Evolutionary conservation across 2,329 filamentous ascomycete species (phyloP).

Genomic region (Fusarium vanettenii): DNA sequence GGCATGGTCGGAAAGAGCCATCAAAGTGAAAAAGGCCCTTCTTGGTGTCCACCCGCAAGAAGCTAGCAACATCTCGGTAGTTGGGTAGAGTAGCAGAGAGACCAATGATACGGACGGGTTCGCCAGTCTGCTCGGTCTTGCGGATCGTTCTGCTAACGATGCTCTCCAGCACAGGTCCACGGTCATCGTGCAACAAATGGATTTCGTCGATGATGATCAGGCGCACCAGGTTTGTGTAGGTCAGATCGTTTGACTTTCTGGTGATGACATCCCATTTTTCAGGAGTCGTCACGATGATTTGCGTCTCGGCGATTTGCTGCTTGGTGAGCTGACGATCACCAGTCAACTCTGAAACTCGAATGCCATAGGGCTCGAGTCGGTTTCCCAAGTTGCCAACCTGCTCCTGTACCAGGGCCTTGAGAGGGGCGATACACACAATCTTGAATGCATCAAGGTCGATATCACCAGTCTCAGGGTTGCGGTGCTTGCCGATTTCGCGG

Average conservation of each 20-base stretch:
- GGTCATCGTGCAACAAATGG: conserved; percentile 95
- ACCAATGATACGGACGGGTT: conserved; percentile 90
- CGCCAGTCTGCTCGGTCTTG: conserved; percentile 92
- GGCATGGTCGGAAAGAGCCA: conserved; percentile 91
- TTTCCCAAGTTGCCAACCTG: conserved; percentile 98
- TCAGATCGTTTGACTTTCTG: conserved; percentile 94
- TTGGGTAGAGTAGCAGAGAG: conserved; percentile 96
- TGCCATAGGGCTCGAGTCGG: conserved; percentile 88
- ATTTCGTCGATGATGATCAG: conserved; percentile 98
- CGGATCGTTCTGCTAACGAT: conserved; percentile 96
- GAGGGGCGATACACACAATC: conserved; percentile 95
- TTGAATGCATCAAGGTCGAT: conserved; percentile 98
- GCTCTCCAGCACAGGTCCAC: conserved; percentile 95
- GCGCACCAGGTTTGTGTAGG: conserved; percentile 96
- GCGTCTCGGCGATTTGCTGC: conserved; percentile 96
- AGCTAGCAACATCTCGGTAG: conserved; percentile 95
- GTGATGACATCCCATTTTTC: conserved; percentile 99
- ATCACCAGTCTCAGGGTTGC: conserved; percentile 88
- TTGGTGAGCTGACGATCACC: conserved; percentile 98
- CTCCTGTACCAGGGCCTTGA: conserved; percentile 96
- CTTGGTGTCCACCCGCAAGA: conserved; percentile 86
- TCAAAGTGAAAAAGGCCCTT: conserved; percentile 98
- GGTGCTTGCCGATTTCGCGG: conserved; percentile 95
- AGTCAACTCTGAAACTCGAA: conserved; percentile 93
- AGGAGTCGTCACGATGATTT: conserved; percentile 97